Conservation (phyloP, 1,284 basidiomycete species). For the Irpex lacteus region DNA sequence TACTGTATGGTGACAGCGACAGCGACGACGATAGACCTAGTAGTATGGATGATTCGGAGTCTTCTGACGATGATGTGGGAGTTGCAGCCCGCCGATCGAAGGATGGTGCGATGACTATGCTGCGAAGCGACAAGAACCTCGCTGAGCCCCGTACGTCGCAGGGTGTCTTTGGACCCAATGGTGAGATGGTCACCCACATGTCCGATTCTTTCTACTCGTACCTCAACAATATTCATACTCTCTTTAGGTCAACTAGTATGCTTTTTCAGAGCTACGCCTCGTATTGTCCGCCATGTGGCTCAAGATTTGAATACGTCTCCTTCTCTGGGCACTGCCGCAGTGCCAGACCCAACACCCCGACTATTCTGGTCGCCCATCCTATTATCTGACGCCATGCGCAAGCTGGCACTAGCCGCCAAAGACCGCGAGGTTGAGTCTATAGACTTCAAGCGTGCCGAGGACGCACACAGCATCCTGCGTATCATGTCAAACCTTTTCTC, state of each 20-base stretch:
- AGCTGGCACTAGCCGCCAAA: slow-evolving; percentile 54
- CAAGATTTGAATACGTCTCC: slow-evolving; percentile 50
- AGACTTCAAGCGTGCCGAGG: slow-evolving; percentile 44
- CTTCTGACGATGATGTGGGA: slow-evolving; percentile 40
- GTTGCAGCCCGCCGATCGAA: slow-evolving; percentile 36
- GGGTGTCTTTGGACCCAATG: slow-evolving; percentile 84
- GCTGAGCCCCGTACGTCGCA: slow-evolving; percentile 80
- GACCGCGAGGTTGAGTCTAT: slow-evolving; percentile 40
- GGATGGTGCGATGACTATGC: slow-evolving; percentile 48
- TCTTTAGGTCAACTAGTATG: slow-evolving; percentile 75
- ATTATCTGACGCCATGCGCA: slow-evolving; percentile 65
- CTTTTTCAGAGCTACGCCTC: slow-evolving; percentile 77
- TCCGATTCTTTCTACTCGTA: neutral
- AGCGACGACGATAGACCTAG: slow-evolving; percentile 18
- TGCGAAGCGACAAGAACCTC: slow-evolving; percentile 70
- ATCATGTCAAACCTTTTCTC: slow-evolving; percentile 74
- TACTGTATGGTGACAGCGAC: slow-evolving; percentile 66
- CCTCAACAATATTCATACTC: neutral
- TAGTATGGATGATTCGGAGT: slow-evolving; percentile 50
- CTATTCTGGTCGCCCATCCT: slow-evolving; percentile 63
- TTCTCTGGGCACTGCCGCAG: slow-evolving; percentile 30
- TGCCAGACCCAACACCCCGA: slow-evolving; percentile 33
- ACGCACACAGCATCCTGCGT: slow-evolving; percentile 53
- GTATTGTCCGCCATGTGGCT: slow-evolving; percentile 59
- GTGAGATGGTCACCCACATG: slow-evolving; percentile 37